Evolutionary conservation across 2,329 filamentous ascomycete genomes (phyloP).

Genomic region (Pseudocercospora macadamiae): DNA sequence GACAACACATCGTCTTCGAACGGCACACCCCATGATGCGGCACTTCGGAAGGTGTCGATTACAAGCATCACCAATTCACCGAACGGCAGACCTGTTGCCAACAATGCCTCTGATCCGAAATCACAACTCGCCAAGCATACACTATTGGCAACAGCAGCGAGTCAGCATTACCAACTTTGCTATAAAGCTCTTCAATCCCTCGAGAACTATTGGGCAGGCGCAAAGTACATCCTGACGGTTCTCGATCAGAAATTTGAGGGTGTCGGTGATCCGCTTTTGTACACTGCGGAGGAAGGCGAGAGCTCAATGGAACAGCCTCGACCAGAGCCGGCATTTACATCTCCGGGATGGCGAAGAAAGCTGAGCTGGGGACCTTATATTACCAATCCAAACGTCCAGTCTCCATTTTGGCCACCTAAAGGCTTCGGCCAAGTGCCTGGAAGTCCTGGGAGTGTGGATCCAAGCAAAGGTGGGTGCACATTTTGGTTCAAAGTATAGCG

Average conservation of each 20-base stretch:
- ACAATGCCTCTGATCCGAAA: conserved; percentile 31
- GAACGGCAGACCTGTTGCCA: conserved; percentile 17
- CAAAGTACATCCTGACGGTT: conserved; percentile 83
- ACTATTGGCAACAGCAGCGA: conserved; percentile 76
- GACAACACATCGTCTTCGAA: conserved; percentile 15
- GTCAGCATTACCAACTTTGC: conserved; percentile 84
- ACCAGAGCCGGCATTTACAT: conserved; percentile 53
- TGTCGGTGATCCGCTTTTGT: conserved; percentile 72
- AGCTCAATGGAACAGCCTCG: conserved; percentile 62
- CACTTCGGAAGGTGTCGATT: conserved; percentile 17
- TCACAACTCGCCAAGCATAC: conserved; percentile 65
- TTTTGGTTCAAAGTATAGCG: conserved; percentile 11
- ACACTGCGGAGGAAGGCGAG: conserved; percentile 75
- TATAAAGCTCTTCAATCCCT: conserved; percentile 81
- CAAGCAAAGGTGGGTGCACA: conserved; percentile 51
- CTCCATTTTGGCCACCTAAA: conserved; percentile 28
- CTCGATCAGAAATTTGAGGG: conserved; percentile 87
- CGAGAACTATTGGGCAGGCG: conserved; percentile 84
- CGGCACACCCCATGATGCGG: conserved; percentile 16
- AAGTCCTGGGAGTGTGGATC: conserved; percentile 53
- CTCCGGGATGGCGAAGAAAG: conserved; percentile 55
- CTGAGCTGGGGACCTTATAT: conserved; percentile 49
- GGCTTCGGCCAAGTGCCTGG: conserved; percentile 36
- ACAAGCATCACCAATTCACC: conserved; percentile 18
- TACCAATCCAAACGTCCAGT: conserved; percentile 22